Evolutionary conservation across 805 yeast species (phyloP).

Genomic region (Komagataella pastoris): DNA sequence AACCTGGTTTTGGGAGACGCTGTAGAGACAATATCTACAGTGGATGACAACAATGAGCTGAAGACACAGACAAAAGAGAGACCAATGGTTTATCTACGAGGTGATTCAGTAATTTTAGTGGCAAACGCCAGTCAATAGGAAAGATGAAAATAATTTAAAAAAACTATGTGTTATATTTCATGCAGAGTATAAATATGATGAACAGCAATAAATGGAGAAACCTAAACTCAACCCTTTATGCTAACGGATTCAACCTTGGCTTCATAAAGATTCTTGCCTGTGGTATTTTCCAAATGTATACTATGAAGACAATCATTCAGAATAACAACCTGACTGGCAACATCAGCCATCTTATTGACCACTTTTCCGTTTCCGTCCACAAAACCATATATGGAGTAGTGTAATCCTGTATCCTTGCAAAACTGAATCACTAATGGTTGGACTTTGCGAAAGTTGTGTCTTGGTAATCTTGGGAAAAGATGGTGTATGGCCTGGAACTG

Average conservation of each 20-base stretch:
- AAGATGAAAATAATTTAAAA: neutral
- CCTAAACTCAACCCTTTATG: neutral
- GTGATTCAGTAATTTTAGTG: slow-evolving; percentile 89
- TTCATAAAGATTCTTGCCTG: slow-evolving; percentile 16
- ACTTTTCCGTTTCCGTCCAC: slow-evolving; percentile 65
- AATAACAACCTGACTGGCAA: slow-evolving; percentile 69
- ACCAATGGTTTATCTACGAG: slow-evolving; percentile 92
- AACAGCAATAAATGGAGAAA: neutral
- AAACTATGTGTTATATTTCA: neutral
- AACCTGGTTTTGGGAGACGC: slow-evolving; percentile 93
- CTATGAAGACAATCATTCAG: slow-evolving; percentile 60
- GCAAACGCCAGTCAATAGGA: slow-evolving; percentile 9
- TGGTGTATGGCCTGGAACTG: slow-evolving; percentile 91
- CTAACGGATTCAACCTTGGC: slow-evolving; percentile 10
- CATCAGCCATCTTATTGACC: slow-evolving; percentile 52
- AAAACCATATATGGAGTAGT: slow-evolving; percentile 78
- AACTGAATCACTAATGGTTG: slow-evolving; percentile 64
- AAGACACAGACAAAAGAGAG: slow-evolving; percentile 40
- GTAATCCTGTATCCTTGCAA: slow-evolving; percentile 64
- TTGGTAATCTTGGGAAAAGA: slow-evolving; percentile 76
- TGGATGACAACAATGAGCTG: slow-evolving; percentile 24
- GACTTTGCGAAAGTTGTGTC: slow-evolving; percentile 71
- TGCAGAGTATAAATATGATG: neutral
- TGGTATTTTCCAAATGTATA: slow-evolving; percentile 38
- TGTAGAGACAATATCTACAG: slow-evolving; percentile 59